These are phyloP conservation scores for Colletotrichum spinosum DNA, from an alignment of 2,329 filamentous ascomycete genomes.

Conservation along the genomic window DNA sequence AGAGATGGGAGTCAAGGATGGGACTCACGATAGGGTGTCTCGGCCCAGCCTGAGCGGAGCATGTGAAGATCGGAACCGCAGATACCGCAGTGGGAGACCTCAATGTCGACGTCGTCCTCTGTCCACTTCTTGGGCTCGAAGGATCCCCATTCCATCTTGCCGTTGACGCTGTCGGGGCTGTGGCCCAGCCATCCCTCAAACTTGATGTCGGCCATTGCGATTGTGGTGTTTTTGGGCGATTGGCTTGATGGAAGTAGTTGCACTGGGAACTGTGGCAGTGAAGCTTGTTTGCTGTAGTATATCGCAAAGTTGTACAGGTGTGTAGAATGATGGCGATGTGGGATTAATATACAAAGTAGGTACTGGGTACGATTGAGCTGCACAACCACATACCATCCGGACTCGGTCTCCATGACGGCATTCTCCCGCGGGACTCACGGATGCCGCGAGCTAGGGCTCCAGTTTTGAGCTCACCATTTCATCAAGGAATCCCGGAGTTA, in stretches of 20 bases:
- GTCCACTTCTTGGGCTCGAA: conserved; percentile 75
- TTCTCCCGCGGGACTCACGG: conserved; percentile 12
- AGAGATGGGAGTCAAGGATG: too few species aligned
- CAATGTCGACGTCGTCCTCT: conserved; percentile 74
- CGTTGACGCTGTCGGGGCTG: conserved; percentile 53
- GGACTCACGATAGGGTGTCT: conserved; percentile 53
- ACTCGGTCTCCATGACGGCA: conserved; percentile 30
- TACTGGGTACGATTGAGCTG: conserved; percentile 10
- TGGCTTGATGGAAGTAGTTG: too few species aligned
- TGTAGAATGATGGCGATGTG: background rate
- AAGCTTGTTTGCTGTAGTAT: background rate
- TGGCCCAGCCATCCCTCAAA: conserved; percentile 65
- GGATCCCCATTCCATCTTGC: conserved; percentile 66
- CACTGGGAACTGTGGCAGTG: background rate
- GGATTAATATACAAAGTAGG: background rate
- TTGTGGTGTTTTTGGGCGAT: background rate
- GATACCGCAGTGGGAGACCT: conserved; percentile 74
- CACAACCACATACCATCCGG: background rate
- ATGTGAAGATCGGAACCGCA: conserved; percentile 73
- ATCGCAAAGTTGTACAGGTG: too few species aligned
- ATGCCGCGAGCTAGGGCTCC: conserved; percentile 3
- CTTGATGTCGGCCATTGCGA: conserved; percentile 52
- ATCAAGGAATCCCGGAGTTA: conserved; percentile 31
- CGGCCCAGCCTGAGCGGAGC: conserved; percentile 65
- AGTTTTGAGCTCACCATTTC: conserved; percentile 16